Evolutionary conservation across 1,284 basidiomycete genomes (phyloP).

Genomic region (Puccinia novopanici): DNA sequence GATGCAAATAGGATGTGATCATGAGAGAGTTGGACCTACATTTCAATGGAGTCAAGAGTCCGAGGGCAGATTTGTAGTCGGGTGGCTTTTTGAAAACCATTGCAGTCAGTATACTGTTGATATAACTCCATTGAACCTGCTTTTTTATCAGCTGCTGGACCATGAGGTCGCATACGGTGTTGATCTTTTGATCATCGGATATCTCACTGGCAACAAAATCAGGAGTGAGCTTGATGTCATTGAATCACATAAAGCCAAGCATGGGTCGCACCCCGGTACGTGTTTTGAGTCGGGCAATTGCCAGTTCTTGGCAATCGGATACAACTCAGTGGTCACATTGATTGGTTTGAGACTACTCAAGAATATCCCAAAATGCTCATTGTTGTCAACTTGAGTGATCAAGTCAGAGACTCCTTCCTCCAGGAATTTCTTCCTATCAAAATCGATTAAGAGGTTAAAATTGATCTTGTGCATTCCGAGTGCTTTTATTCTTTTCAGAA

Average conservation of each 20-base stretch:
- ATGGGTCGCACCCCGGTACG: background rate
- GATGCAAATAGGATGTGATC: conserved; percentile 10
- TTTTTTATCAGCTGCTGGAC: conserved; percentile 71
- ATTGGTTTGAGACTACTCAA: too few relatives aligned
- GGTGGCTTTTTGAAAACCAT: too few relatives aligned
- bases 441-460: conserved; percentile 81
- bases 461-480: conserved; percentile 91
- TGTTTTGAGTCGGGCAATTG: conserved; percentile 7
- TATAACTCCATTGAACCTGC: conserved; percentile 72
- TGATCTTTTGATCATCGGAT: too few relatives aligned
- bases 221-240: too few relatives aligned
- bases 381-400: too few relatives aligned
- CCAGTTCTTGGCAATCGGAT: conserved; percentile 34
- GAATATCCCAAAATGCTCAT: too few relatives aligned
- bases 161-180: too few relatives aligned
- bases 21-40: conserved; percentile 66
- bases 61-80: too few relatives aligned
- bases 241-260: too few relatives aligned
- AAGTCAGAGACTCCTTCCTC: too few relatives aligned
- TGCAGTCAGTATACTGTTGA: conserved; percentile 87
- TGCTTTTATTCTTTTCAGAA: conserved; percentile 65
- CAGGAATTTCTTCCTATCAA: conserved; percentile 68
- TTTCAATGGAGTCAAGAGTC: conserved; percentile 75
- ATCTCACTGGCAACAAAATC: too few relatives aligned
- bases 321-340: too few relatives aligned